Evolutionary conservation across 345 rosid genomes (phyloP), one percentile per base, ranked within the genome.

Genomic region (Boechera divaricarpa): DNA sequence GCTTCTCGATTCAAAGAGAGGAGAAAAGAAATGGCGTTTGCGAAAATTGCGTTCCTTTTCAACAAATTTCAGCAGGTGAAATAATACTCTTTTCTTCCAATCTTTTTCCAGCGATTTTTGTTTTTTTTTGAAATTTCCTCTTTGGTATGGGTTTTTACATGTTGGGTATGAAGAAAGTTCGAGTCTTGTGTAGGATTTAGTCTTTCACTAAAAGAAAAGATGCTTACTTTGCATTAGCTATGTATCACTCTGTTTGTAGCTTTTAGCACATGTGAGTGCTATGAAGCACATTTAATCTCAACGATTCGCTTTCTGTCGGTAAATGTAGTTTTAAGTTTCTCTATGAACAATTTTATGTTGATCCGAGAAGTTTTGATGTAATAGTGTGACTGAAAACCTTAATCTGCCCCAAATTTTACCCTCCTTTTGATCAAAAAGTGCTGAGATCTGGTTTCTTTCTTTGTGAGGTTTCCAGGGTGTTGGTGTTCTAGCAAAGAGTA

Each of bases 401-500:
- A 39, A 10, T 49, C 29, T 45, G 31, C 39, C 10, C 10, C 35
- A 36, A 24, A n/a, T 5, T n/a, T 7, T 36, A 29, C 8, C 24
- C 59, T 21, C 21, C 12, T 10, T 36, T 33, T 16, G 5, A 67
- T 21, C 1, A 21, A 12, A 49, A 52, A 53, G 54, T 44, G n/a
- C 31, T 75, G 60, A 75, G 60, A 67, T 47, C 48, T 75, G 28
- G 5, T 44, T 51, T 13, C 12, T 32, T 51, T 6, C 12, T 69
- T 78, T 85, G 57, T 81, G 76, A 70, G 55, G 52, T 33, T 81
- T 80, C 0, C 81, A 94, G 98, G 96, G 84, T 28, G 90, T 88
- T 77, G 87, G 85, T 69, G 74, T 66, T 70, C 83, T 93, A 26
- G 95, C 93, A 28, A 87, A 85, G 73, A 91, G 89, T 67, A 85